Evolutionary conservation across 78 protist species (phyloP).

Genomic region (Planoprotostelium fungivorum): DNA sequence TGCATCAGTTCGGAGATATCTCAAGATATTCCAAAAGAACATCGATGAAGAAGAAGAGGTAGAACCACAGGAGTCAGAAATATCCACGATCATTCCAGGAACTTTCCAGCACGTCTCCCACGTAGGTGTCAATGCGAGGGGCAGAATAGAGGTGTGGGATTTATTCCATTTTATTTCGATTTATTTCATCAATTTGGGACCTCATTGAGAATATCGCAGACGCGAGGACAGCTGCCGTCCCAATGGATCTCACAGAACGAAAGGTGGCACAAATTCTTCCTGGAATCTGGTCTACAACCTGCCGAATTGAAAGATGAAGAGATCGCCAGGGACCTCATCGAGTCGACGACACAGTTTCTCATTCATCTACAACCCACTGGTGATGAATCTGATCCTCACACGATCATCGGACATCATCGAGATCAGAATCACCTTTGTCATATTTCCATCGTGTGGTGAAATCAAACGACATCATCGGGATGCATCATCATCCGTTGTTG

Average conservation of each 20-base stretch:
- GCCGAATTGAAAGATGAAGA: not conserved
- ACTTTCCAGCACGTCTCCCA: not conserved
- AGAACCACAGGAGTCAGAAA: not conserved
- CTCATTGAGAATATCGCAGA: too few species aligned
- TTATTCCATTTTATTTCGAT: too few species aligned
- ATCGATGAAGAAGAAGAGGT: not conserved
- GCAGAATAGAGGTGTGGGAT: not conserved
- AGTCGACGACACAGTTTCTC: not conserved
- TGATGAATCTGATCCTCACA: not conserved
- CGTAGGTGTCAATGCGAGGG: not conserved
- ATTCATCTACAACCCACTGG: not conserved
- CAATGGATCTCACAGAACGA: not conserved
- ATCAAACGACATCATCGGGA: not conserved
- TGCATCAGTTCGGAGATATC: not conserved
- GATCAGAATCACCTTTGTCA: too few species aligned
- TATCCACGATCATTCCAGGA: not conserved
- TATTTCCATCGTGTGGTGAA: not conserved
- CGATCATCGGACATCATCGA: too few species aligned
- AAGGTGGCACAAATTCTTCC: not conserved
- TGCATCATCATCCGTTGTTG: not conserved
- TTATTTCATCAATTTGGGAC: too few species aligned
- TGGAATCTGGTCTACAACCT: not conserved
- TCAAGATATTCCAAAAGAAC: not conserved
- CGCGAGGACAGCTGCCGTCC: not conserved
- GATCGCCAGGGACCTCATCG: not conserved